A percentile compares a stretch with the other conserved stretches of the same genome.
These are phyloP conservation scores for Puccinia horiana DNA, from an alignment of 1,284 basidiomycete species.

Conservation along the genomic window DNA sequence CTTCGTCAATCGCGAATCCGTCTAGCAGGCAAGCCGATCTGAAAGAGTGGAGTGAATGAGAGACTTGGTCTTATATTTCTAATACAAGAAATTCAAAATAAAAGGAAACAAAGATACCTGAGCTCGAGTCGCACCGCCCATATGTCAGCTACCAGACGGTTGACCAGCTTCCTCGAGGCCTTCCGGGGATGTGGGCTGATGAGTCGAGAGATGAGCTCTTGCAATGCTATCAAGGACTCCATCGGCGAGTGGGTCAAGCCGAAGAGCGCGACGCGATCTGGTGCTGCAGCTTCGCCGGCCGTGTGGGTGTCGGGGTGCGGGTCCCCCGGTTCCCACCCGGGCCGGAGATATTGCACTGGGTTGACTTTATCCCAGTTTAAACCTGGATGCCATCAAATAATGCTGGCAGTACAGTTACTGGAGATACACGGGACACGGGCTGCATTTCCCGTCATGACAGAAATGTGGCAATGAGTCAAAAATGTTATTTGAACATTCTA, in stretches of 20 bases:
- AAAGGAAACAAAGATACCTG: background rate
- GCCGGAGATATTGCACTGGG: too few relatives aligned
- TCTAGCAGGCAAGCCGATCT: constrained; percentile 26
- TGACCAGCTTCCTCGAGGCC: background rate
- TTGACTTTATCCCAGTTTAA: too few relatives aligned
- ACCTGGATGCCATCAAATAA: too few relatives aligned
- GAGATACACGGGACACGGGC: too few relatives aligned
- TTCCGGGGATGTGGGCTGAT: background rate
- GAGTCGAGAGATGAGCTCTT: background rate
- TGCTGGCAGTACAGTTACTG: too few relatives aligned
- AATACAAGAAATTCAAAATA: background rate
- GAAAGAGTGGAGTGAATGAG: background rate
- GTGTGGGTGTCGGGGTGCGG: too few relatives aligned
- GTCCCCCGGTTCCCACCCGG: too few relatives aligned
- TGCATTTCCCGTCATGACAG: too few relatives aligned
- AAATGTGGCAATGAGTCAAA: too few relatives aligned
- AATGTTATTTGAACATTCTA: too few relatives aligned
- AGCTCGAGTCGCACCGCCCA: constrained; percentile 7
- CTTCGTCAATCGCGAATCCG: constrained; percentile 15
- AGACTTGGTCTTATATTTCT: background rate
- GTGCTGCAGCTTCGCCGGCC: too few relatives aligned
- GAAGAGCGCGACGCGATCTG: background rate
- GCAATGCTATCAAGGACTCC: background rate
- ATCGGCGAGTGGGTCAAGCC: background rate
- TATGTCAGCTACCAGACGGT: constrained; percentile 14